These are phyloP conservation scores for Poterioochromonas sp. DNA, from an alignment of 352 stramenopile genomes.

Conservation along the genomic window DNA sequence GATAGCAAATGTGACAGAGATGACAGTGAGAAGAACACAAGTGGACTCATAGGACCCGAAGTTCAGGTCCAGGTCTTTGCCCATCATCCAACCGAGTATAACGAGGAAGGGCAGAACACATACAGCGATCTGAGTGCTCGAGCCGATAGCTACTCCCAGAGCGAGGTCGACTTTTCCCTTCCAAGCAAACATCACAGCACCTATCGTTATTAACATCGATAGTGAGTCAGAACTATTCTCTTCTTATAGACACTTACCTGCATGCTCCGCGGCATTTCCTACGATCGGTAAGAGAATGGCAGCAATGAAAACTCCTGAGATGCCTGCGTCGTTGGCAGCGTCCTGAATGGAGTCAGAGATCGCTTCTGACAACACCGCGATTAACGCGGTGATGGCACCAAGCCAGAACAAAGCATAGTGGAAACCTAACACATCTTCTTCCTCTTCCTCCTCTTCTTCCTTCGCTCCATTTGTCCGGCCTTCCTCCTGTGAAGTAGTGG, in stretches of 20 bases:
- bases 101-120: conserved; percentile 73
- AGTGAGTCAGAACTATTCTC: too few relatives aligned
- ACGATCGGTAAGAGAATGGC: conserved; percentile 73
- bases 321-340: background rate
- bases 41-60: conserved; percentile 63
- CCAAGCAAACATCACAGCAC: conserved; percentile 66
- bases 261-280: conserved; percentile 73
- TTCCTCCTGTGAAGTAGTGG: background rate
- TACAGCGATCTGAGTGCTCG: conserved; percentile 70
- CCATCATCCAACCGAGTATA: conserved; percentile 63
- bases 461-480: background rate
- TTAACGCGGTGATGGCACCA: conserved; percentile 54
- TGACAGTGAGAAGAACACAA: background rate
- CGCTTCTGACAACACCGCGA: conserved; percentile 66
- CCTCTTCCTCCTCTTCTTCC: conserved; percentile 45
- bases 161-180: conserved; percentile 78
- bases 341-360: conserved; percentile 35
- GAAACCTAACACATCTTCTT: conserved; percentile 59
- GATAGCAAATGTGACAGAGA: conserved; percentile 12
- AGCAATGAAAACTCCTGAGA: conserved; percentile 45
- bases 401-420: conserved; percentile 57
- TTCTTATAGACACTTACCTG: too few relatives aligned
- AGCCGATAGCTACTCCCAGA: conserved; percentile 74
- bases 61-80: conserved; percentile 64
- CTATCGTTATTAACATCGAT: too few relatives aligned